Conservation (phyloP, 2,329 filamentous ascomycete species). For the Pseudogymnoascus sp. region DNA sequence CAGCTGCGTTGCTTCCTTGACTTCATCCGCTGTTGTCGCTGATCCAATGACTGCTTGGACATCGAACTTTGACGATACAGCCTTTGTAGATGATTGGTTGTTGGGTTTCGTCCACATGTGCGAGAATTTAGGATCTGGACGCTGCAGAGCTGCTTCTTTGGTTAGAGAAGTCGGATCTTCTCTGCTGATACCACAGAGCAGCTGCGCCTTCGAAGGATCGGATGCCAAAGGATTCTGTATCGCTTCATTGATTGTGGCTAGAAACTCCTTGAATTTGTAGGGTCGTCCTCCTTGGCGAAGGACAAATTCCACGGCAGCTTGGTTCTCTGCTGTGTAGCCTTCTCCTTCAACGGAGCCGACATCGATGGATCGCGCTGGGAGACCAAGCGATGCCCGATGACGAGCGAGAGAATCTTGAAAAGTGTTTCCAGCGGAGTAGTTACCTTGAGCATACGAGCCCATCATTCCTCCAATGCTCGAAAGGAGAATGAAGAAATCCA, state of each 20-base stretch:
- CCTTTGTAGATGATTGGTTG: background rate
- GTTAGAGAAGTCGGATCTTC: background rate
- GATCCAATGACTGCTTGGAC: background rate
- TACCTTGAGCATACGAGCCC: slow-evolving; percentile 11
- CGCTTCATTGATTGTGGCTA: slow-evolving; percentile 20
- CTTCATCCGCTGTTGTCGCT: background rate
- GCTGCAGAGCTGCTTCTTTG: background rate
- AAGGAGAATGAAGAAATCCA: slow-evolving; percentile 13
- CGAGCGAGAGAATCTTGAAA: slow-evolving; percentile 14
- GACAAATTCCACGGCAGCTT: slow-evolving; percentile 9
- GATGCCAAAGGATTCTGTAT: slow-evolving; percentile 12
- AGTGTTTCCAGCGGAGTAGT: slow-evolving; percentile 13
- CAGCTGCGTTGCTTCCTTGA: background rate
- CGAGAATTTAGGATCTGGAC: background rate
- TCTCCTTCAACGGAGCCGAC: slow-evolving; percentile 11
- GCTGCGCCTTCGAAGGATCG: background rate
- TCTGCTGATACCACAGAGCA: background rate
- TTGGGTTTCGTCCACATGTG: background rate
- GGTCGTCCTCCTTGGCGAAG: slow-evolving; percentile 14
- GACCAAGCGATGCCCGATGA: background rate
- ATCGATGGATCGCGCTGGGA: slow-evolving; percentile 19
- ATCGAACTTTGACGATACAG: background rate
- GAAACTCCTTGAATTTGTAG: slow-evolving; percentile 15
- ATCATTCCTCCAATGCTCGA: background rate
- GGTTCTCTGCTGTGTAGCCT: slow-evolving; percentile 16